Base-by-base conservation (phyloP, 805 yeast genomes). In the Candida loeiensis region DNA sequence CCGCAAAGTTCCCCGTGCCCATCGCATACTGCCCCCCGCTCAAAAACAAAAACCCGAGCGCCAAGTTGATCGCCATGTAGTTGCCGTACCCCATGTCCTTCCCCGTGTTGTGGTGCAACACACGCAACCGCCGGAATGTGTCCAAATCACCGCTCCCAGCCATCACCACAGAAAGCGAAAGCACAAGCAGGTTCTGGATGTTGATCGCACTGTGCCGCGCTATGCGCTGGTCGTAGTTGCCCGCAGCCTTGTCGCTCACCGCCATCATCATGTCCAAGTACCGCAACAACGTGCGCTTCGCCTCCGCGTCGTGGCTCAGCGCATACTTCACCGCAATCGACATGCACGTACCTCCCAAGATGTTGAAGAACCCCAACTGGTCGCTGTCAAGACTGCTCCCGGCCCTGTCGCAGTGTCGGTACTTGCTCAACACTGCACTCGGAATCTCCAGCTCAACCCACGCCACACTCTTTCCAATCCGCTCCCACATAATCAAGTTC, bases 21-120 rank as follows among this genome's bases (percentile, higher is more conserved):
- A 93, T 75, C 0, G 95, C 89, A 58, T 79, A 88, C 56, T 88
- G 96, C 0, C 98, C 96, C 1, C 96, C 93, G 0, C 96, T 96
- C 26, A 93, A 59, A 55, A 91, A 90, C 39, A 91, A 65, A 50
- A 91, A 79, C 2, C 99, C 99, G 27, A 93, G 61, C 0, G 95
- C 85, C 68, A 86, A 74, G 51, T 85, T 87, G 1, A 81, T 69
- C 0, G 90, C 85, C 79, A 85, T 78, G 52, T 77, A 85, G 44
- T 79, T 77, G 0, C 95, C 93, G 57, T 76, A 88, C 7, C 70
- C 68, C 33, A 68, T 61, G 28, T 53, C 71, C 26, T 59, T 64
- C 20, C 66, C 67, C 0, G 76, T 72, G 9, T 73, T 69, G 15
- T 83, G 85, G 55, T 85, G 89, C 22, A 87, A 62, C 18, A 74